A percentile compares a stretch with the other conserved stretches of the same genome.
Evolutionary conservation across 345 rosid genomes (phyloP).

Genomic region (Pistacia vera): DNA sequence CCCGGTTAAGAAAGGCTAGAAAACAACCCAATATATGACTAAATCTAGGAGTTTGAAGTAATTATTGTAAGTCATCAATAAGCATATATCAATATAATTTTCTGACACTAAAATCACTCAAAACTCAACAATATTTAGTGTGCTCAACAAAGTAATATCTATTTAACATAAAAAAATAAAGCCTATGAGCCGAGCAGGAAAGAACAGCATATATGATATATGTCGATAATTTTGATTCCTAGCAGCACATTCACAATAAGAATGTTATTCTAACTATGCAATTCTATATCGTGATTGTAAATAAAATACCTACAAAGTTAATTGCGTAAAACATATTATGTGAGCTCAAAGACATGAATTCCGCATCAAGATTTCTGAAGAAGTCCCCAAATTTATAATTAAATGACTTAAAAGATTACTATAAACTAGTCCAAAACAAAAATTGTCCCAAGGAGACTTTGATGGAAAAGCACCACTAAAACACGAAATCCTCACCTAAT

Average conservation of each 20-base stretch:
- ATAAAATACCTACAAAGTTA: neutral
- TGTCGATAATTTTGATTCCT: neutral
- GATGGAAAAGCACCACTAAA: neutral
- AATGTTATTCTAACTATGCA: neutral
- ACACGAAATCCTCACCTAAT: slow-evolving; percentile 24
- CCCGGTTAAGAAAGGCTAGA: neutral
- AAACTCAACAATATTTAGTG: neutral
- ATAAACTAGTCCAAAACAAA: neutral
- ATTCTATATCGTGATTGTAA: neutral
- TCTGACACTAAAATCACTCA: neutral
- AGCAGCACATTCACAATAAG: neutral
- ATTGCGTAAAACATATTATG: neutral
- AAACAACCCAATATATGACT: neutral
- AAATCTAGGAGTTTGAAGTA: too few species aligned
- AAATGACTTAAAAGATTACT: neutral
- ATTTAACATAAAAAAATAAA: too few species aligned
- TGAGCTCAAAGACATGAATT: neutral
- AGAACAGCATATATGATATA: neutral
- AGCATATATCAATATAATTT: neutral
- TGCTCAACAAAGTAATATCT: neutral
- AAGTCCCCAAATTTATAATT: neutral
- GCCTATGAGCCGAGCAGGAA: too few species aligned
- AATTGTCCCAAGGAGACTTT: neutral
- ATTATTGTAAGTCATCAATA: neutral
- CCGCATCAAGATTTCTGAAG: neutral